Evolutionary conservation across 139 green algal genomes (phyloP).

Genomic region (Zygnema circumcarinatum): DNA sequence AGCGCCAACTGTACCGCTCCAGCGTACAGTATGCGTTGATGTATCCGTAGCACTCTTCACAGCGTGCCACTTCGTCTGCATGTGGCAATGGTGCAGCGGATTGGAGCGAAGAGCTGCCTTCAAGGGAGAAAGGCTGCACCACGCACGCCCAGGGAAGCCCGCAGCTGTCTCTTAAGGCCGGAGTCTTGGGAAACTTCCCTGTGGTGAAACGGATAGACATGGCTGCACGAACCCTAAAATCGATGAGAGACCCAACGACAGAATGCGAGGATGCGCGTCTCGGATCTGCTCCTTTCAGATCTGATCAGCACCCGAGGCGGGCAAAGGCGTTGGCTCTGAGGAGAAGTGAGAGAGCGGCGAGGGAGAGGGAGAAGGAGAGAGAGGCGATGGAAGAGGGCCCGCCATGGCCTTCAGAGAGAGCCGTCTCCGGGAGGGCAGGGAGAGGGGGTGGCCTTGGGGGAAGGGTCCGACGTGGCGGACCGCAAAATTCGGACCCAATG

Average conservation of each 20-base stretch:
- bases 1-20: conserved; percentile 59
- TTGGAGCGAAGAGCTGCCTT: conserved; percentile 17
- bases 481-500: too few relatives aligned
- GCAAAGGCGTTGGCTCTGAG: neutral
- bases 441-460: too few relatives aligned
- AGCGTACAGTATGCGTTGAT: conserved; percentile 57
- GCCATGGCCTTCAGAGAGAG: too few relatives aligned
- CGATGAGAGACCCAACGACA: neutral
- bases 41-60: conserved; percentile 70
- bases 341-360: too few relatives aligned
- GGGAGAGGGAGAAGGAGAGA: too few relatives aligned
- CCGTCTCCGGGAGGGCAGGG: too few relatives aligned
- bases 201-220: conserved; percentile 56
- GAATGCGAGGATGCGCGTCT: neutral
- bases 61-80: conserved; percentile 68
- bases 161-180: conserved; percentile 68
- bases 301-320: neutral
- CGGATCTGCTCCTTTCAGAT: neutral
- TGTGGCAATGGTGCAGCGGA: conserved; percentile 22
- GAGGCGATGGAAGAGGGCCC: too few relatives aligned
- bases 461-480: too few relatives aligned
- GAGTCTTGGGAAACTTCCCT: conserved; percentile 41
- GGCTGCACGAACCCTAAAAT: neutral
- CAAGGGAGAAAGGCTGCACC: conserved; percentile 66
- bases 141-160: conserved; percentile 74